Conservation (phyloP, 177 flowering plant species). For the Vitis hybrid region DNA sequence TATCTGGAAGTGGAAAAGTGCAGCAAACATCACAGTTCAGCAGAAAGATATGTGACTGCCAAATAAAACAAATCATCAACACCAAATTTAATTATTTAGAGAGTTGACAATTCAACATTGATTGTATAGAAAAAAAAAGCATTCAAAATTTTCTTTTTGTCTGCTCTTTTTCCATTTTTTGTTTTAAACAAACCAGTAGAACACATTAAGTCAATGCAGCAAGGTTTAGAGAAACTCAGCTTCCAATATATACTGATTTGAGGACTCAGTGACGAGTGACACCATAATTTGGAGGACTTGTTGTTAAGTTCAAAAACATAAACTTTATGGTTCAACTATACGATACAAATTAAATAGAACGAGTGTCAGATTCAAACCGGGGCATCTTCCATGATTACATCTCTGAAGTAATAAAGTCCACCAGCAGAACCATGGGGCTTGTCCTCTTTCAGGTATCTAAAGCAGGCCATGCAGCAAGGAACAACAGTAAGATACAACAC, state of each 20-base stretch:
- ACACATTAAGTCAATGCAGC: not conserved
- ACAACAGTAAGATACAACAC: not conserved
- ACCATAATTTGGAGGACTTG: not conserved
- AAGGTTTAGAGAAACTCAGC: not conserved
- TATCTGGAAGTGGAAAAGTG: conserved; percentile 77
- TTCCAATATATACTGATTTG: not conserved
- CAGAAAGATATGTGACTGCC: conserved; percentile 84
- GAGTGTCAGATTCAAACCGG: conserved; percentile 50
- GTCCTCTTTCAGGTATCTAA: conserved; percentile 90
- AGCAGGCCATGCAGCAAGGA: not conserved
- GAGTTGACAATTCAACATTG: too few species aligned
- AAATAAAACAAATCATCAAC: conserved; percentile 7
- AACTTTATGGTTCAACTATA: not conserved
- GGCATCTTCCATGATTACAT: conserved; percentile 84
- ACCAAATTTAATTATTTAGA: too few species aligned
- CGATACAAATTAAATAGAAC: not conserved
- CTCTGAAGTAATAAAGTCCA: conserved; percentile 80
- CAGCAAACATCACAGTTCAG: conserved; percentile 96
- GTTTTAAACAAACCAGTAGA: too few species aligned
- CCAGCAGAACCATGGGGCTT: conserved; percentile 98
- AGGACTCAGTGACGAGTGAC: not conserved
- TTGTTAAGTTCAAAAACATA: not conserved
- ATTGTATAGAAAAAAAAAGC: too few species aligned
- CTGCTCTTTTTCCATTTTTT: too few species aligned
- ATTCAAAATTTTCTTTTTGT: too few species aligned